Evolutionary conservation across 148 eudicot species (phyloP).

Genomic region (Fallopia convolvulus): DNA sequence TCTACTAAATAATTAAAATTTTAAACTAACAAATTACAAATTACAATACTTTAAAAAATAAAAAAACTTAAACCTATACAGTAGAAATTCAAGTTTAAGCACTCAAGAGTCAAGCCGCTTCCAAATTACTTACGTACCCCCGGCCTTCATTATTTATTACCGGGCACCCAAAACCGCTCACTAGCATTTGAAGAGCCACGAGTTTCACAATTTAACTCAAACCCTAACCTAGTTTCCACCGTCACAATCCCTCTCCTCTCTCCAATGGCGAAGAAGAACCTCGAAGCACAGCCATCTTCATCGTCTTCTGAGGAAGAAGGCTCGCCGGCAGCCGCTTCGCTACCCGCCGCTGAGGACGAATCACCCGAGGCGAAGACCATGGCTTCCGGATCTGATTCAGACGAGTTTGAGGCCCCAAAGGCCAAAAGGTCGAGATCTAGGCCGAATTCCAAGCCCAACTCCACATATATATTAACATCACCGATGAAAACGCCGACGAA

Average conservation of each 20-base stretch:
- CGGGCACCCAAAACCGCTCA: background rate
- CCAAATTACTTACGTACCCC: background rate
- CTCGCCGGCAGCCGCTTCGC: background rate
- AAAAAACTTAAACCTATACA: too few species aligned
- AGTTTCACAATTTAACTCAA: too few species aligned
- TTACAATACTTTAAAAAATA: too few species aligned
- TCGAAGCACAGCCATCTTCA: background rate
- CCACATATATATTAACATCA: too few species aligned
- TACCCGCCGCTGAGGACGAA: background rate
- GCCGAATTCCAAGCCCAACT: background rate
- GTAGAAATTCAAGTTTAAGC: too few species aligned
- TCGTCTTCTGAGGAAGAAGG: constrained; percentile 8
- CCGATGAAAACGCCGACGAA: constrained; percentile 10
- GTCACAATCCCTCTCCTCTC: background rate
- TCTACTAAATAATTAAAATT: too few species aligned
- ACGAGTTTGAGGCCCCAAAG: background rate
- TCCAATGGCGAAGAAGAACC: background rate
- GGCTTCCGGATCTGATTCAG: background rate
- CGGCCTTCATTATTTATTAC: background rate
- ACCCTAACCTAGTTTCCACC: background rate
- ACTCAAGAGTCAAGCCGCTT: background rate
- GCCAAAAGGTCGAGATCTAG: constrained; percentile 7
- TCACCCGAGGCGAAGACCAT: background rate
- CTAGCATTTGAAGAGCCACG: background rate
- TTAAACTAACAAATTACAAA: too few species aligned